A percentile compares a stretch with the other conserved stretches of the same genome.
These are phyloP conservation scores for Phialocephala subalpina DNA, from an alignment of 2,329 filamentous ascomycete species.

Conservation along the genomic window DNA sequence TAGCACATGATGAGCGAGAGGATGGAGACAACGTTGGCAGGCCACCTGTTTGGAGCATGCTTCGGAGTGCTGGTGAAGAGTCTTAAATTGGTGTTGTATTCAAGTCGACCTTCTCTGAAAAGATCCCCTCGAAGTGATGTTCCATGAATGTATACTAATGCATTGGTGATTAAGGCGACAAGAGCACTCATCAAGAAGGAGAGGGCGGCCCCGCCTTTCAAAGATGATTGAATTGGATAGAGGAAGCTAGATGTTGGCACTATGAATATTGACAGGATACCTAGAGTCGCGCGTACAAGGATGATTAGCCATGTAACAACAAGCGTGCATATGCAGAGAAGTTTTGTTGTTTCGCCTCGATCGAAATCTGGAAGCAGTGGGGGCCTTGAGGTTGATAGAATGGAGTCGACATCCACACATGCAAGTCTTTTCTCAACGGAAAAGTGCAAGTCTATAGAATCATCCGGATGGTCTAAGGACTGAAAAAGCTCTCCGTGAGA, in stretches of 20 bases:
- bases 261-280: too few species aligned
- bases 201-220: neutral
- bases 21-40: neutral
- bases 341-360: neutral
- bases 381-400: too few species aligned
- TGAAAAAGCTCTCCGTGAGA: neutral
- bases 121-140: slow-evolving; percentile 17
- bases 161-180: slow-evolving; percentile 3
- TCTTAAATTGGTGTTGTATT: slow-evolving; percentile 19
- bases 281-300: neutral
- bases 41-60: slow-evolving; percentile 15
- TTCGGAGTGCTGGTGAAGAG: slow-evolving; percentile 11
- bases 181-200: neutral
- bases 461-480: neutral
- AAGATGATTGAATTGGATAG: neutral
- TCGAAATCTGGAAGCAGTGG: neutral
- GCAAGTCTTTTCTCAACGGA: neutral
- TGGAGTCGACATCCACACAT: too few species aligned
- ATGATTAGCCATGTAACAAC: neutral
- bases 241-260: too few species aligned
- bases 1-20: slow-evolving; percentile 13
- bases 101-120: slow-evolving; percentile 5
- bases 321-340: neutral
- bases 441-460: neutral
- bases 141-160: slow-evolving; percentile 12